These are phyloP conservation scores for Heritiera fomes DNA, from an alignment of 345 rosid genomes.

Conservation along the genomic window DNA sequence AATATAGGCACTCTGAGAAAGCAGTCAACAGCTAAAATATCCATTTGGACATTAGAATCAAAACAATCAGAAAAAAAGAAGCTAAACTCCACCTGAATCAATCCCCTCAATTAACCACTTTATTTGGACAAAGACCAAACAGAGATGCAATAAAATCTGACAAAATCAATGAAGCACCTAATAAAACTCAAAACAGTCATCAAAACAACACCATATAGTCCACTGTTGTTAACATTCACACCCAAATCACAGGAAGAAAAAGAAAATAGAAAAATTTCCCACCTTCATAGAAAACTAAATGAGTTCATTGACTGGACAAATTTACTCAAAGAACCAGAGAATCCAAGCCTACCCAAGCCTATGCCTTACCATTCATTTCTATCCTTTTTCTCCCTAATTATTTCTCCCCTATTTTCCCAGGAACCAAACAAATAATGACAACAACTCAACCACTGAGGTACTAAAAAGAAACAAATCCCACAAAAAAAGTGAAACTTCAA, in stretches of 20 bases:
- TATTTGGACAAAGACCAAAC: not conserved
- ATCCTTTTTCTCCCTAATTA: not conserved
- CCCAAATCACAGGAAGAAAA: not conserved
- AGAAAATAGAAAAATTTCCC: not conserved
- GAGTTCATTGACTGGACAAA: not conserved
- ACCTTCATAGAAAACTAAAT: not conserved
- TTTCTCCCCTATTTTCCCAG: not conserved
- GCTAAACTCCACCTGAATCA: not conserved
- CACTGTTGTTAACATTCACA: not conserved
- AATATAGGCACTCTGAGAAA: not conserved
- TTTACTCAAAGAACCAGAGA: not conserved
- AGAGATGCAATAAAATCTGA: not conserved
- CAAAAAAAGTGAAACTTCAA: not conserved
- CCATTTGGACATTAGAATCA: not conserved
- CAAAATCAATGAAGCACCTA: not conserved
- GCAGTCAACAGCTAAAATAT: not conserved
- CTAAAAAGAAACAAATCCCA: not conserved
- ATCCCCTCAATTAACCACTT: not conserved
- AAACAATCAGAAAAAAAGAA: not conserved
- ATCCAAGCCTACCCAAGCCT: not conserved
- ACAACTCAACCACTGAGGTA: not conserved
- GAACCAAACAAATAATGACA: not conserved
- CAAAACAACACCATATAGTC: not conserved
- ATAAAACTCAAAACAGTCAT: slow-evolving; percentile 5
- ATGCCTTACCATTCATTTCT: not conserved